Evolutionary conservation across 441 rosid species (phyloP).

Genomic region (Biscutella laevigata): DNA sequence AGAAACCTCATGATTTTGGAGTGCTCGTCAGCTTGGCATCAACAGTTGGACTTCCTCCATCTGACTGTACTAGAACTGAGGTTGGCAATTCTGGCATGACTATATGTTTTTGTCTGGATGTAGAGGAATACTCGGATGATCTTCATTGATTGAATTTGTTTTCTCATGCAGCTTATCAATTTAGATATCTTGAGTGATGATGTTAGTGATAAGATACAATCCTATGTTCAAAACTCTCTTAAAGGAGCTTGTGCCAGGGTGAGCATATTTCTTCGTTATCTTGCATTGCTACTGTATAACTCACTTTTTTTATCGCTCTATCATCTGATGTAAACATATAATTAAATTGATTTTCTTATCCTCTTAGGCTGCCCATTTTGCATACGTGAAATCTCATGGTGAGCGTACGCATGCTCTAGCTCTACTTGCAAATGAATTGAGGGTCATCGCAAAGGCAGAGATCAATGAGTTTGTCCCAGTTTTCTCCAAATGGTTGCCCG

Average conservation of each 20-base stretch:
- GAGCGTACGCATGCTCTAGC: constrained; percentile 68
- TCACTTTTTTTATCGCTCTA: neutral
- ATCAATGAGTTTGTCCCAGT: constrained; percentile 57
- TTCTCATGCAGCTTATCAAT: constrained; percentile 44
- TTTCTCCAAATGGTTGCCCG: constrained; percentile 58
- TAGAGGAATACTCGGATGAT: constrained; percentile 3
- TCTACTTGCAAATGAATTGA: constrained; percentile 75
- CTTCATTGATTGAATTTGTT: constrained; percentile 6
- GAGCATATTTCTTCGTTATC: constrained; percentile 28
- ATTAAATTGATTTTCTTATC: constrained; percentile 8
- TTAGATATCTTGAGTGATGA: constrained; percentile 35
- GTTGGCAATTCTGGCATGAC: constrained; percentile 33
- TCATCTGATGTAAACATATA: neutral
- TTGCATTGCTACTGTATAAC: constrained; percentile 1
- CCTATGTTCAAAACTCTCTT: constrained; percentile 55
- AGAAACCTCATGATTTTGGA: constrained; percentile 62
- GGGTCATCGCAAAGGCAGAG: constrained; percentile 72
- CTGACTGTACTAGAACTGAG: constrained; percentile 47
- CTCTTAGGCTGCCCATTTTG: constrained; percentile 53
- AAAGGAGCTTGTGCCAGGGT: constrained; percentile 75
- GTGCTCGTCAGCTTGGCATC: constrained; percentile 53
- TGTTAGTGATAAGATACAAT: constrained; percentile 43
- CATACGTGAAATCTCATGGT: constrained; percentile 49
- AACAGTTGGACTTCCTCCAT: constrained; percentile 53
- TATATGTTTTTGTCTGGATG: neutral